Percentiles rank a stretch among this genome's conserved stretches.
phyloP scores from a whole-genome alignment of 2,329 filamentous ascomycete species.

The Periglandula ipomoeae region DNA sequence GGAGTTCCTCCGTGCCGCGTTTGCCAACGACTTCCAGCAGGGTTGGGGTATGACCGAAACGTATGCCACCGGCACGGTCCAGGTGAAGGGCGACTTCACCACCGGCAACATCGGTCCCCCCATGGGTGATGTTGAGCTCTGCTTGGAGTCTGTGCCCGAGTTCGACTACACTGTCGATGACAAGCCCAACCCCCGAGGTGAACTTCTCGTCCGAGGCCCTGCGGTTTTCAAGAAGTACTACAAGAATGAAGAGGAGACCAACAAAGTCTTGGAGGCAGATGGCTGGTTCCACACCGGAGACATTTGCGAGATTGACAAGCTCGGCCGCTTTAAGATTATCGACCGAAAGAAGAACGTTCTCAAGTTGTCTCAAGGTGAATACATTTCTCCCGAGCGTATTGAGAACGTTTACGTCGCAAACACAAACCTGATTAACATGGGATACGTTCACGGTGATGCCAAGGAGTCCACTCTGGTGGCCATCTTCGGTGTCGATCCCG shows the following conservation, averaged over 20 bases:
- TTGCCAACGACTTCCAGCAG: slow-evolving; percentile 70
- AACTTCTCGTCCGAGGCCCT: slow-evolving; percentile 76
- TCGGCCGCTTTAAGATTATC: slow-evolving; percentile 85
- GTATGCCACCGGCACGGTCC: slow-evolving; percentile 67
- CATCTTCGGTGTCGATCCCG: slow-evolving; percentile 81
- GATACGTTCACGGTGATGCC: slow-evolving; percentile 85
- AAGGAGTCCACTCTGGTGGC: slow-evolving; percentile 74
- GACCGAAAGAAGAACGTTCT: slow-evolving; percentile 99
- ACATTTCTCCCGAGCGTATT: slow-evolving; percentile 93
- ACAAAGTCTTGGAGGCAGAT: slow-evolving; percentile 70
- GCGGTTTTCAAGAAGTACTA: slow-evolving; percentile 79
- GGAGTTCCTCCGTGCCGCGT: slow-evolving; percentile 76
- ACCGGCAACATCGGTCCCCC: slow-evolving; percentile 76
- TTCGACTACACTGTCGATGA: slow-evolving; percentile 88
- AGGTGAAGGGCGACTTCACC: slow-evolving; percentile 61
- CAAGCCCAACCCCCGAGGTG: slow-evolving; percentile 81
- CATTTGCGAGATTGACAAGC: slow-evolving; percentile 73
- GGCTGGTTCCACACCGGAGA: slow-evolving; percentile 98
- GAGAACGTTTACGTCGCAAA: slow-evolving; percentile 89
- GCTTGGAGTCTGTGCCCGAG: slow-evolving; percentile 79
- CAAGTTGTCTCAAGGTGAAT: slow-evolving; percentile 95
- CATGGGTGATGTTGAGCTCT: slow-evolving; percentile 59
- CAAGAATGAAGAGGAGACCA: slow-evolving; percentile 81
- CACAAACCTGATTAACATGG: slow-evolving; percentile 66
- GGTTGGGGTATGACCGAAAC: slow-evolving; percentile 94